phyloP scores from a whole-genome alignment of 495 filamentous ascomycete species.

The Tuber microsphaerosporum region DNA sequence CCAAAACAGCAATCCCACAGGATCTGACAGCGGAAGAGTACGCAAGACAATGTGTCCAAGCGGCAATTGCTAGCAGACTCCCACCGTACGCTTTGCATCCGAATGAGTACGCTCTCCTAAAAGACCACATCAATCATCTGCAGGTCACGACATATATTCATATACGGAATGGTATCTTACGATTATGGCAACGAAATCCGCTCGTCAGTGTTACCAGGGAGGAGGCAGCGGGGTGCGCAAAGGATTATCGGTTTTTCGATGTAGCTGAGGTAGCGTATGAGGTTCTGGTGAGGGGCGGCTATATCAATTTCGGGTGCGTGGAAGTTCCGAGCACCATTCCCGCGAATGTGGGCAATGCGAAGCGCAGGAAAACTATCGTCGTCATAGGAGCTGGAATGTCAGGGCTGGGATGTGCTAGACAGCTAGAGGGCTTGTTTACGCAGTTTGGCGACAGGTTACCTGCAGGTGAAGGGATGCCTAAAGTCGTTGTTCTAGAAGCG shows the following conservation, averaged over 20 bases:
- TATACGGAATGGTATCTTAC: slow-evolving; percentile 88
- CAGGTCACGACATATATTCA: slow-evolving; percentile 96
- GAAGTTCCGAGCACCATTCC: slow-evolving; percentile 52
- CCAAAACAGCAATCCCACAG: slow-evolving; percentile 74
- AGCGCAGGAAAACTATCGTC: slow-evolving; percentile 58
- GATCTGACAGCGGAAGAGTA: slow-evolving; percentile 65
- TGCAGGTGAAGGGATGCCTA: slow-evolving; percentile 58
- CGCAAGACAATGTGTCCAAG: slow-evolving; percentile 77
- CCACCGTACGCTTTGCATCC: slow-evolving; percentile 81
- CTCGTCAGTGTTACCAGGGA: slow-evolving; percentile 77
- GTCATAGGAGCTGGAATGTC: slow-evolving; percentile 92
- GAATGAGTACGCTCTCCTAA: slow-evolving; percentile 74
- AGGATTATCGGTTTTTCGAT: slow-evolving; percentile 82
- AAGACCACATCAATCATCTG: slow-evolving; percentile 70
- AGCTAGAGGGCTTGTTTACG: slow-evolving; percentile 72
- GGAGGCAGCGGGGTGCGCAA: slow-evolving; percentile 87
- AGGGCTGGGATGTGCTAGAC: slow-evolving; percentile 83
- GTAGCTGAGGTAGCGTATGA: slow-evolving; percentile 83
- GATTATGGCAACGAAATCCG: slow-evolving; percentile 85
- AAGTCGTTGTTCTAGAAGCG: slow-evolving; percentile 78
- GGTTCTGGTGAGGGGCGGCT: slow-evolving; percentile 82
- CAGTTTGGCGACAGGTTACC: slow-evolving; percentile 65
- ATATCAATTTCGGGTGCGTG: slow-evolving; percentile 94
- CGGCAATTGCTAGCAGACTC: slow-evolving; percentile 80
- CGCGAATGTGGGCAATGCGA: slow-evolving; percentile 18